phyloP scores from a whole-genome alignment of 2,329 filamentous ascomycete genomes.

The Apiospora phragmitis region DNA sequence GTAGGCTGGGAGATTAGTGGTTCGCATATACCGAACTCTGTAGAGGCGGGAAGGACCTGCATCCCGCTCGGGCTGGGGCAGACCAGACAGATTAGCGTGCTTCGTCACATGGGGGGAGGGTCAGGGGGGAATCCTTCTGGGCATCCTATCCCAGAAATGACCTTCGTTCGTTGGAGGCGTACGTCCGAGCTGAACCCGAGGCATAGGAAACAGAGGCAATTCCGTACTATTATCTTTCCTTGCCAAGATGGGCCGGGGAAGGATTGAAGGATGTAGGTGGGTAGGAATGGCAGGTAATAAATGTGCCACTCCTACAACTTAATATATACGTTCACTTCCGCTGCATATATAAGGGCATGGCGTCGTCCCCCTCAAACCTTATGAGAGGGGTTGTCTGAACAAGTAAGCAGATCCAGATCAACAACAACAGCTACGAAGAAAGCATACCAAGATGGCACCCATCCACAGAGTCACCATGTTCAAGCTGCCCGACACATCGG shows the following conservation, averaged over 20 bases:
- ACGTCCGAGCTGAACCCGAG: background rate
- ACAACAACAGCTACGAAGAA: too few species aligned
- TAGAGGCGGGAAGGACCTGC: background rate
- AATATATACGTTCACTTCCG: background rate
- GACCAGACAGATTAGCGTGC: background rate
- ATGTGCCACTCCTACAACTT: background rate
- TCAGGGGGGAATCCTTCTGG: background rate
- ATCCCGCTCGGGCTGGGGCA: background rate
- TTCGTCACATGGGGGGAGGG: background rate
- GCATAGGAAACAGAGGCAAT: background rate
- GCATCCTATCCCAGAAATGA: background rate
- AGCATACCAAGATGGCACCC: constrained; percentile 36
- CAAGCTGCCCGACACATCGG: constrained; percentile 48
- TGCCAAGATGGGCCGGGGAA: background rate
- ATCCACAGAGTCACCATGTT: constrained; percentile 55
- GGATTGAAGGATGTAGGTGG: background rate
- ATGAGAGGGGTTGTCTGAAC: background rate
- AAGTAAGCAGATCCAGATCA: too few species aligned
- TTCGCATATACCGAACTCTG: background rate
- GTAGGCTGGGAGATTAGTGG: background rate
- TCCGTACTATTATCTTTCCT: background rate
- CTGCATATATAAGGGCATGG: background rate
- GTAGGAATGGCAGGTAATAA: background rate
- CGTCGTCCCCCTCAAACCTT: background rate
- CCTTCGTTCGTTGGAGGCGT: background rate